Base-by-base conservation (phyloP, 164 flowering plant genomes). In the Tetracentron sinense region DNA sequence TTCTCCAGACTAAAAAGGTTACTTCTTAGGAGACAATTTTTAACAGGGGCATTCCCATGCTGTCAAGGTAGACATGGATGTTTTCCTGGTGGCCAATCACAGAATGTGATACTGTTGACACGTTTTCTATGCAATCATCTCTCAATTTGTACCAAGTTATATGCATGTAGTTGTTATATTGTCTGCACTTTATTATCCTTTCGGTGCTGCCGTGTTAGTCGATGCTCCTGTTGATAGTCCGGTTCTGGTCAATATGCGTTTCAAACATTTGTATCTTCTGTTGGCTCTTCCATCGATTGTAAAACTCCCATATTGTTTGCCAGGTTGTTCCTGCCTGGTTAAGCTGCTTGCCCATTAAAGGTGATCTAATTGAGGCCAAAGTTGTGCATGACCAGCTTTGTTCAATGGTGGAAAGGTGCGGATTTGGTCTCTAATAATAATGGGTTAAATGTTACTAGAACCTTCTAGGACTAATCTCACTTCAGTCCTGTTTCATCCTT, bases 261-360 rank as follows among this genome's bases (percentile, higher is more conserved):
- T 10, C 38, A 4, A 33, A 33, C 44, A 8, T 4, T 38, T 12
- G 8, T 38, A 38, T 12, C 44, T 38, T 38, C 14, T 38, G 44
- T 3, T 38, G 44, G 8, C 44, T 10, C 7, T 38, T 38, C 15
- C 44, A 38, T 38, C 44, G 8, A 8, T 16, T 38, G 4, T n/a
- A n/a, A n/a, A 38, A 38, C 1, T 38, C 44, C 14, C 14, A 16
- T 38, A n/a, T n/a, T n/a, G 5, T 38, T 66, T 76, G 44, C 49
- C 75, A 93, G 98, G 87, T 93, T 70, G 78, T 93, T 71, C 96
- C 96, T 33, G 87, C 86, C 48, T 93, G 96, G 98, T 77, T 90
- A 67, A 78, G 80, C 61, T 90, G 97, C 78, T 80, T 93, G 78
- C 98, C 98, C 0, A 77, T 93, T 27, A 93, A 86, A 71, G 86